Evolutionary conservation across 352 stramenopile genomes (phyloP).

Genomic region (Globisporangium alternatum): DNA sequence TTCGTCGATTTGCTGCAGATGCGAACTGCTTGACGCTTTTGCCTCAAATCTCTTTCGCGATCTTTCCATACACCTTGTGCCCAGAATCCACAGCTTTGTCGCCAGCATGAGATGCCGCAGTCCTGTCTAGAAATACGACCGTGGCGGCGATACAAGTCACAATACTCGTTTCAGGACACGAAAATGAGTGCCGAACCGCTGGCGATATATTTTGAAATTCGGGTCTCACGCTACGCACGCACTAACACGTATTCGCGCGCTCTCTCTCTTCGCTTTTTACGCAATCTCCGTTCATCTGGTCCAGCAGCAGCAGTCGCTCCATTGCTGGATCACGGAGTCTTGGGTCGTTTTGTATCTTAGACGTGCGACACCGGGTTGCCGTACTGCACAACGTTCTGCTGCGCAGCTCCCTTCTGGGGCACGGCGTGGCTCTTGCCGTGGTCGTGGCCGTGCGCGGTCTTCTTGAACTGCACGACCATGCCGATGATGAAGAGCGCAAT

Average conservation of each 20-base stretch:
- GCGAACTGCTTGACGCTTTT: too few species aligned
- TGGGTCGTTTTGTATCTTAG: not conserved
- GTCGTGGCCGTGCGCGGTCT: slow-evolving; percentile 51
- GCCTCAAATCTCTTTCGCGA: too few species aligned
- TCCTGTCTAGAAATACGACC: not conserved
- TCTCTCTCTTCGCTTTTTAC: not conserved
- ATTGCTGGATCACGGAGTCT: not conserved
- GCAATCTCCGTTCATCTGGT: not conserved
- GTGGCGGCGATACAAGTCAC: too few species aligned
- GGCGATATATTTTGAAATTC: not conserved
- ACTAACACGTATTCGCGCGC: not conserved
- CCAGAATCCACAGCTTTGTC: not conserved
- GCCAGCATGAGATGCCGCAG: not conserved
- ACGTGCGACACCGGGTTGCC: slow-evolving; percentile 13
- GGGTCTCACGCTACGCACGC: not conserved
- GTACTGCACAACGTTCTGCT: slow-evolving; percentile 5
- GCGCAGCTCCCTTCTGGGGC: slow-evolving; percentile 5
- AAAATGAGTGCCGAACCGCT: not conserved
- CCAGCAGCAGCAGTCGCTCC: not conserved
- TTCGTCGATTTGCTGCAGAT: not conserved
- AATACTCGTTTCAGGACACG: not conserved
- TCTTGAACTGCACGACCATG: slow-evolving; percentile 57
- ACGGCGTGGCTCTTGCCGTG: slow-evolving; percentile 34
- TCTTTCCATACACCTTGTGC: not conserved
- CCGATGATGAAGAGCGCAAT: slow-evolving; percentile 57